A percentile compares a stretch with the other conserved stretches of the same genome.
These are phyloP conservation scores for Thielaviopsis ethacetica DNA, from an alignment of 2,329 filamentous ascomycete genomes.

Conservation along the genomic window DNA sequence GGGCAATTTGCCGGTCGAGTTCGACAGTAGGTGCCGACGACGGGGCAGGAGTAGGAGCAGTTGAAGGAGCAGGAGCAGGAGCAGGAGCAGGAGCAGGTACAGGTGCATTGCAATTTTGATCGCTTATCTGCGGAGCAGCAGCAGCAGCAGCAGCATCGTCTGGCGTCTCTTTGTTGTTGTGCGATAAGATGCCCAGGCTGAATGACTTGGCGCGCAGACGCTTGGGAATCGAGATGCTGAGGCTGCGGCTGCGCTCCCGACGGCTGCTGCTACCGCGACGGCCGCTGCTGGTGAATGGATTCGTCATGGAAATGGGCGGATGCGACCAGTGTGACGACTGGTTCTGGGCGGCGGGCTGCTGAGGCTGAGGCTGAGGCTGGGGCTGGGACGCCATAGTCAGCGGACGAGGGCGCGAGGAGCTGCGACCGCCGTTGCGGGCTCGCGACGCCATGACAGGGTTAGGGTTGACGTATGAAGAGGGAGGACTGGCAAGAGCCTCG, in stretches of 20 bases:
- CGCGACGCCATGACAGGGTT: background rate
- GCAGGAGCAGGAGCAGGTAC: too few relatives aligned
- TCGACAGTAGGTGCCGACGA: background rate
- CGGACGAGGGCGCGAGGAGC: constrained; percentile 4
- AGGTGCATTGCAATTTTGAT: background rate
- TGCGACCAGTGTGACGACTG: background rate
- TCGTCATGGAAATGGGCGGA: constrained; percentile 7
- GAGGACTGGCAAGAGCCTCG: background rate
- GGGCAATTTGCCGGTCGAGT: background rate
- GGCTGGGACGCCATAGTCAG: constrained; percentile 4
- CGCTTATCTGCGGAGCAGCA: background rate
- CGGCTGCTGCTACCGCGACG: background rate
- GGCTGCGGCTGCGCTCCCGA: constrained; percentile 10
- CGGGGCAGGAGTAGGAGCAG: background rate
- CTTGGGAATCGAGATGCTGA: constrained; percentile 35
- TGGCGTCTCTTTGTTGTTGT: constrained; percentile 14
- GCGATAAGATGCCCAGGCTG: constrained; percentile 17
- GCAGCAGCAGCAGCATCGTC: background rate
- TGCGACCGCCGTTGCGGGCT: constrained; percentile 1
- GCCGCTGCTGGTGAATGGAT: background rate
- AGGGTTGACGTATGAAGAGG: background rate
- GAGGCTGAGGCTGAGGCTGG: too few relatives aligned
- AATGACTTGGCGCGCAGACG: constrained; percentile 28
- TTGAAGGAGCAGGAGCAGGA: too few relatives aligned
- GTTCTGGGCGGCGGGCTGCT: background rate